phyloP scores from a whole-genome alignment of 805 yeast genomes.

The Teunomyces stri region DNA sequence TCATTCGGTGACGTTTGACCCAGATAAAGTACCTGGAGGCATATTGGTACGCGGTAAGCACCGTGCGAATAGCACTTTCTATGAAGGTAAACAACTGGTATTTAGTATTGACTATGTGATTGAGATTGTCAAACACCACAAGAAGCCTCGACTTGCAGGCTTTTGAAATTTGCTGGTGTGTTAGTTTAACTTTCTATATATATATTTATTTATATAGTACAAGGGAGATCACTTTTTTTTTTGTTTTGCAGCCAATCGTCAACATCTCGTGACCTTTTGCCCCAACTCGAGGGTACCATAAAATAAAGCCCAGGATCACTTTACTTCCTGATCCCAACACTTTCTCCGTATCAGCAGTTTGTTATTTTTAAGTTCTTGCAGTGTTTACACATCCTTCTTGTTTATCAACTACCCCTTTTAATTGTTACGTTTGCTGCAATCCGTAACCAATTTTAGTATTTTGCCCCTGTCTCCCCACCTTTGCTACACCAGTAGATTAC shows the following conservation, averaged over 20 bases:
- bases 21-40: slow-evolving; percentile 32
- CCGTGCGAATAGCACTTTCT: slow-evolving; percentile 21
- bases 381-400: neutral
- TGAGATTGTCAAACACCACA: slow-evolving; percentile 19
- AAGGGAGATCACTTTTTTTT: neutral
- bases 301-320: neutral
- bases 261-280: slow-evolving; percentile 2
- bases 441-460: neutral
- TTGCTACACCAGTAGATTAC: neutral
- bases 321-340: neutral
- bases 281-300: neutral
- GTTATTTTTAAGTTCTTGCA: neutral
- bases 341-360: neutral
- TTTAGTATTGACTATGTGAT: slow-evolving; percentile 17
- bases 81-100: slow-evolving; percentile 16
- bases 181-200: neutral
- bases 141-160: slow-evolving; percentile 12
- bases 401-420: neutral
- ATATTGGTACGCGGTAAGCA: slow-evolving; percentile 25
- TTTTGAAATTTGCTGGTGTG: neutral
- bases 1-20: slow-evolving; percentile 21
- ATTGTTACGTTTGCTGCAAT: neutral
- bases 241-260: slow-evolving; percentile 3
- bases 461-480: neutral
- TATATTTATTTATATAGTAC: neutral